These are phyloP conservation scores for Pseudogymnoascus pannorum DNA, from an alignment of 2,329 filamentous ascomycete genomes.

Conservation along the genomic window DNA sequence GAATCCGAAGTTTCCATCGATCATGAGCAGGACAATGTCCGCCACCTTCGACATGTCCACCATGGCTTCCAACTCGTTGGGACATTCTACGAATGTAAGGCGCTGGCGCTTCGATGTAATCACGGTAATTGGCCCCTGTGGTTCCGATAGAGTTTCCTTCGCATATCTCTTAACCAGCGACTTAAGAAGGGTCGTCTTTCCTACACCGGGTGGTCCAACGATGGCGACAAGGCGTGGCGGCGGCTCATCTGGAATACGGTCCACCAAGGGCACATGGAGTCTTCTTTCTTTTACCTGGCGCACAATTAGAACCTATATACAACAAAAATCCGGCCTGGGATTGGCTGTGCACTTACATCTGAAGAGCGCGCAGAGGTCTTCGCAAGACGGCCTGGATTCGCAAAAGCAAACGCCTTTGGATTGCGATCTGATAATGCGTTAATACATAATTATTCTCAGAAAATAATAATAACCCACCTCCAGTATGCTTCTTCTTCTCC, in stretches of 20 bases:
- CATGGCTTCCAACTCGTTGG: conserved; percentile 94
- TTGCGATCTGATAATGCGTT: conserved; percentile 24
- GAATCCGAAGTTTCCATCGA: conserved; percentile 97
- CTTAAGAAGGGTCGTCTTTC: conserved; percentile 93
- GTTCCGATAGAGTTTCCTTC: conserved; percentile 86
- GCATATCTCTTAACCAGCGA: conserved; percentile 90
- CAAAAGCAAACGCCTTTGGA: conserved; percentile 31
- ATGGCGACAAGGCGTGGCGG: conserved; percentile 89
- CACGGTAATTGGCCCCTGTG: conserved; percentile 86
- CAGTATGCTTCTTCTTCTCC: conserved; percentile 74
- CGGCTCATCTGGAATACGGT: conserved; percentile 90
- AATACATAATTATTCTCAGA: conserved; percentile 7
- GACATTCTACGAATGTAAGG: conserved; percentile 92
- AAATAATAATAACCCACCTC: conserved; percentile 38
- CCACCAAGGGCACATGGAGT: conserved; percentile 91
- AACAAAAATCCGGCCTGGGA: neutral
- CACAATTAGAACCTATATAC: conserved; percentile 11
- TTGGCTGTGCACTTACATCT: conserved; percentile 37
- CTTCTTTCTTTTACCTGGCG: conserved; percentile 84
- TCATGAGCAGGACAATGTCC: conserved; percentile 95
- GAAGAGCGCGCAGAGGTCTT: conserved; percentile 42
- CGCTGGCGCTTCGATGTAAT: conserved; percentile 94
- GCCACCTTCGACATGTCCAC: conserved; percentile 96
- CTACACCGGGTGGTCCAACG: conserved; percentile 88
- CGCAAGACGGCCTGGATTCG: conserved; percentile 30